Base-by-base conservation (phyloP, 2,329 filamentous ascomycete species). In the Zymoseptoria pseudotritici region DNA sequence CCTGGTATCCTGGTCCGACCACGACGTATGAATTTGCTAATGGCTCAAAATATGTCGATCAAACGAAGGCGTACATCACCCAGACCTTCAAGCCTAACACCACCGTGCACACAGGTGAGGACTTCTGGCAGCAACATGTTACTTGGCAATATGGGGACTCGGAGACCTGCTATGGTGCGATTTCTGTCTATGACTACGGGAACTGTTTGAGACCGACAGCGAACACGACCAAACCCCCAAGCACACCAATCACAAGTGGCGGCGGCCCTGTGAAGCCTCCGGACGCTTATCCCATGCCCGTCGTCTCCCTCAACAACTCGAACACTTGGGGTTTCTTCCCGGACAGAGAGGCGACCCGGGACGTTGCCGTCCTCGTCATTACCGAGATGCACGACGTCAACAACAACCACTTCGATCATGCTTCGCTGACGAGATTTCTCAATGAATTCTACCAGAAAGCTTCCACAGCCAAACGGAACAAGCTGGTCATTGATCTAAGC, bases 1-100 rank as follows among this genome's bases (percentile, higher is more conserved):
- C 55, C 26, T 61, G 58, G 29, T 61, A 61, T 22, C 46, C 42
- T 5, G 55, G 31, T 42, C 58, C 58, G 20, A 61, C 36, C 36
- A 42, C 36, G 17, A 42, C 36, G 36, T 42, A 42, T 42, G 36
- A 42, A 17, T 42, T 42, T 42, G 36, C 36, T 17, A 42, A 42
- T 17, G 36, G 36, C 36, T 13, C 36, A 42, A 11, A 17, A 42
- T 17, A 13, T 11, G 36, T 42, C 6, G 36, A 42, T 42, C 36
- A 42, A 13, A 42, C 36, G 17, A 42, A 42, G 36, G 36, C 36
- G 17, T 42, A 42, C 36, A 13, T 42, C 11, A 42, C 36, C 17
- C 36, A 42, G 17, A 8, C 4, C 36, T 42, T 42, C 36, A 11
- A 42, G 17, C 36, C 36, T 4, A 42, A 42, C 17, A 11, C 36